Percentiles rank a stretch among this genome's conserved stretches.
Conservation (phyloP, 2,329 filamentous ascomycete species). For the Stromatinia cepivora region DNA sequence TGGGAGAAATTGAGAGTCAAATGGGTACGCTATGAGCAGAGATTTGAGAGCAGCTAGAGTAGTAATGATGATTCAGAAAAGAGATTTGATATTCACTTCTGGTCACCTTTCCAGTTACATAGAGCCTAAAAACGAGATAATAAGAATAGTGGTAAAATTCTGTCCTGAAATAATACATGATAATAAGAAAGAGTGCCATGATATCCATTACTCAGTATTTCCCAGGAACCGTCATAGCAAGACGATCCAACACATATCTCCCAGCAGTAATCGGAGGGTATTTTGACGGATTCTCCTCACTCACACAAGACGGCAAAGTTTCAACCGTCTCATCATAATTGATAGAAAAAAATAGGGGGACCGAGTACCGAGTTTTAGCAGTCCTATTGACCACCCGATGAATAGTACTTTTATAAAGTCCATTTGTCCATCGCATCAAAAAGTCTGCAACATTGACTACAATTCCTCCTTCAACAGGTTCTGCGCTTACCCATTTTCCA, state of each 20-base stretch:
- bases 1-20: neutral
- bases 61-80: neutral
- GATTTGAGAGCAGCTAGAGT: neutral
- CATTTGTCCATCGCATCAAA: slow-evolving; percentile 52
- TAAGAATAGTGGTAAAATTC: neutral
- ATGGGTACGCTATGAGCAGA: neutral
- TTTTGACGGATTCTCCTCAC: slow-evolving; percentile 34
- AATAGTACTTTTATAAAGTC: slow-evolving; percentile 53
- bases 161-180: neutral
- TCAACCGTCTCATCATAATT: slow-evolving; percentile 41
- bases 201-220: slow-evolving; percentile 4
- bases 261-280: slow-evolving; percentile 39
- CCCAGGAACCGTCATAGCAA: slow-evolving; percentile 35
- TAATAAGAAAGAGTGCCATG: neutral
- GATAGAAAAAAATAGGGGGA: slow-evolving; percentile 54
- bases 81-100: neutral
- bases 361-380: slow-evolving; percentile 52
- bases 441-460: slow-evolving; percentile 56
- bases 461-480: slow-evolving; percentile 48
- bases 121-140: neutral
- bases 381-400: slow-evolving; percentile 58
- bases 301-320: slow-evolving; percentile 38
- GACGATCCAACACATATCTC: slow-evolving; percentile 38
- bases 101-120: neutral
- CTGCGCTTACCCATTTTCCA: slow-evolving; percentile 48